Evolutionary conservation across 2,329 filamentous ascomycete genomes (phyloP), one percentile per base, ranked within the genome.

Genomic region (Penicillium sp.): DNA sequence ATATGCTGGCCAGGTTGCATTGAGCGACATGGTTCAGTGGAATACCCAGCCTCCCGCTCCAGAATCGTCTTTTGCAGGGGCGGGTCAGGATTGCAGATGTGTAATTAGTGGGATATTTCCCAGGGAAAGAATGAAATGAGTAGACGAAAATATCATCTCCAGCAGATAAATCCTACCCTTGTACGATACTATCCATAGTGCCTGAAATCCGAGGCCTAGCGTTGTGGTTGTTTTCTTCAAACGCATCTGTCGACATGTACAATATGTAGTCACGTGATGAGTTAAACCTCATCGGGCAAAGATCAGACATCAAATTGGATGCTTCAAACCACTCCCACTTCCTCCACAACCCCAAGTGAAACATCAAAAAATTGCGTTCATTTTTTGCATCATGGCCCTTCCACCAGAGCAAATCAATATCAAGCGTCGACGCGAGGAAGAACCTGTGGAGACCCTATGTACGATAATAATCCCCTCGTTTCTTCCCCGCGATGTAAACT

Each of bases 371-470:
- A 30, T 8, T 26, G n/a, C 26, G 6, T 9, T 14, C 30, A 9
- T 26, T 16, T 26, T 16, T 50, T 35, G 2, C 42, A 51, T 19
- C 7, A 80, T 80, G 77, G 53, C 77, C 27, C 62, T 77, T 36
- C 76, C 78, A 41, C 79, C 78, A 38, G 78, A 80, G 50, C 74
- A 78, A 38, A 79, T 81, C 47, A 77, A 75, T 23, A 77, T 84
- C 65, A 84, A 84, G 70, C 76, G 82, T 52, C 80, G 81, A 60
- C 78, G 81, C 51, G 77, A 78, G 51, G 81, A 84, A 50, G 79
- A 81, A 44, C 80, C 81, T 3, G 77, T 82, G n/a, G 81, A 84
- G 56, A 76, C 77, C 19, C 70, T 83, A 46, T 78, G 78, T 80
- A 76, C 53, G 70, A 51, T 41, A 42, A 39, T 45, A 47, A 39